Evolutionary conservation across 768 basidiomycete genomes (phyloP), one percentile per base, ranked within the genome.

Genomic region (Tylopilus rubrobrunneus): DNA sequence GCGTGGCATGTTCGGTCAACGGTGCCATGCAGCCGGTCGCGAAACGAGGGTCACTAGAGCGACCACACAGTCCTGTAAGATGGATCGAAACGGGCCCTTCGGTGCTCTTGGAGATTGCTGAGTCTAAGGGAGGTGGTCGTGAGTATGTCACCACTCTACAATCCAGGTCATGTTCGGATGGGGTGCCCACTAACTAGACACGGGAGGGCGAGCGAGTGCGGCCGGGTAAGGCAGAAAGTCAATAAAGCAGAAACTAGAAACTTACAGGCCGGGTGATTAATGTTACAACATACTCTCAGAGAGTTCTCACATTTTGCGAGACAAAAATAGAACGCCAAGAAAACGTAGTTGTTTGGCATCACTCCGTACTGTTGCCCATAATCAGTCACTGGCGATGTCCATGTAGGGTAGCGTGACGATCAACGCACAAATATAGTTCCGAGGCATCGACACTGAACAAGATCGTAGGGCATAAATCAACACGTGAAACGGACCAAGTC

Each of bases 301-400:
- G 9, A 37, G 9, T n/a, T 56, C 80, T 57, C 45, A 81, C 81
- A 58, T 65, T 83, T 82, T 66, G 78, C 78, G 33, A 82, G 66
- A 17, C 76, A 68, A 33, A 83, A 72, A 57, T 81, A 81, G 58
- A 80, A 77, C 1, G 67, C 79, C 74, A 82, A 60, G 69, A 80
- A 82, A 51, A 83, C 70, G 61, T 80, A 77, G 53, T 80, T 84
- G 34, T 71, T 52, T 0, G 81, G 82, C 82, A 84, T 83, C 2
- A 72, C 67, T 29, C 71, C 67, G 56, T 78, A 82, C 56, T 73
- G 51, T 48, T 27, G n/a, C 17, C 27, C 1, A 21, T n/a, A 8
- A 31, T 56, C 23, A 57, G 11, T 8, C 25, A 25, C 25, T 25
- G 5, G 15, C 5, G 36, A 5, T 23, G 14, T 12, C 8, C 14